Percentiles rank a stretch among this genome's conserved stretches.
Evolutionary conservation across 768 basidiomycete genomes (phyloP).

Genomic region (Gloeostereum incarnatum): DNA sequence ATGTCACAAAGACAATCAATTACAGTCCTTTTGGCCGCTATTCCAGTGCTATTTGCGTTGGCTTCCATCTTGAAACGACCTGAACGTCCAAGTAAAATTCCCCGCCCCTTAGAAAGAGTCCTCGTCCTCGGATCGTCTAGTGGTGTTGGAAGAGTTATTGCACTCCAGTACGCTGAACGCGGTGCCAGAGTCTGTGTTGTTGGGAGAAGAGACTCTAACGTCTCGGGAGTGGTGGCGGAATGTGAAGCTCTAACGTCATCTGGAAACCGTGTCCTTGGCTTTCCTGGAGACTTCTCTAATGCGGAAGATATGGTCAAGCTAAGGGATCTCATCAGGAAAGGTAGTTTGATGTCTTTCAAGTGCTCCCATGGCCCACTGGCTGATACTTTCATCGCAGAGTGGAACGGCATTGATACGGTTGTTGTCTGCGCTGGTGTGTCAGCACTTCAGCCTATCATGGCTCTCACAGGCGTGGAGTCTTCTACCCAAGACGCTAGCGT

Average conservation of each 20-base stretch:
- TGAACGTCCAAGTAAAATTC: too few relatives aligned
- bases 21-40: too few relatives aligned
- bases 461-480: conserved; percentile 49
- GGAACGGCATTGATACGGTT: conserved; percentile 78
- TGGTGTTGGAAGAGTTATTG: conserved; percentile 71
- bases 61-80: too few relatives aligned
- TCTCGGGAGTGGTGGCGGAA: conserved; percentile 54
- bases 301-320: conserved; percentile 60
- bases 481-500: conserved; percentile 12
- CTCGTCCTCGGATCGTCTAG: conserved; percentile 80
- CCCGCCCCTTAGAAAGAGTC: too few relatives aligned
- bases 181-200: conserved; percentile 73
- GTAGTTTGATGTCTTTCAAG: conserved; percentile 26
- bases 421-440: conserved; percentile 81
- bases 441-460: conserved; percentile 67
- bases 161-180: conserved; percentile 59
- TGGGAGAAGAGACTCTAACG: conserved; percentile 46
- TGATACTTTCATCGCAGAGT: conserved; percentile 34
- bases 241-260: conserved; percentile 27
- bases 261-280: conserved; percentile 29
- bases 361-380: too few relatives aligned
- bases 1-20: too few relatives aligned
- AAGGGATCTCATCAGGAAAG: conserved; percentile 38
- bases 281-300: conserved; percentile 55
- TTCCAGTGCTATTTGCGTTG: too few relatives aligned